These are phyloP conservation scores for Chaetomium globosum DNA, from an alignment of 2,329 filamentous ascomycete genomes.

Conservation along the genomic window DNA sequence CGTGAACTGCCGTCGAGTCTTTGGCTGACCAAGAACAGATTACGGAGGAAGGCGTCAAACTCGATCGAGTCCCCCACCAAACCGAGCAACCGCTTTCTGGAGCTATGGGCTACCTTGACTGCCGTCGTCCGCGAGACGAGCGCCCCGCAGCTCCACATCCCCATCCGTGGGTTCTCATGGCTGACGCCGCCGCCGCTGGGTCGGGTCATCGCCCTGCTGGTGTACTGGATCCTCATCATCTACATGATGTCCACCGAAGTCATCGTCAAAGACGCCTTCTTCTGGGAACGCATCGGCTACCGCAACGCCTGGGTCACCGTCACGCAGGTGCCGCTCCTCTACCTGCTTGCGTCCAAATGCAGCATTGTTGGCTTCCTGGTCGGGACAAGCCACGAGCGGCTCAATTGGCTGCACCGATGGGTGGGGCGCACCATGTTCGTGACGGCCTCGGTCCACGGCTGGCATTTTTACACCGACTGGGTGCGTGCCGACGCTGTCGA, in stretches of 20 bases:
- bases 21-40: constrained; percentile 42
- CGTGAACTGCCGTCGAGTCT: not conserved
- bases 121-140: constrained; percentile 59
- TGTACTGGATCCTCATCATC: constrained; percentile 62
- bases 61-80: constrained; percentile 56
- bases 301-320: constrained; percentile 69
- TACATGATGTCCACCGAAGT: constrained; percentile 59
- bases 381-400: constrained; percentile 66
- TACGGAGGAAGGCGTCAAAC: constrained; percentile 49
- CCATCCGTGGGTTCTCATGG: constrained; percentile 54
- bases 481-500: constrained; percentile 60
- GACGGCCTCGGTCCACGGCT: constrained; percentile 69
- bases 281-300: constrained; percentile 67
- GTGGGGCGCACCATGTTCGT: constrained; percentile 69
- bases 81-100: constrained; percentile 50
- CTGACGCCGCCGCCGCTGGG: constrained; percentile 61
- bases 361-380: constrained; percentile 62
- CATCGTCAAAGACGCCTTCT: constrained; percentile 56
- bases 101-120: constrained; percentile 61
- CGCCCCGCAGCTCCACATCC: constrained; percentile 58
- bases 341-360: constrained; percentile 62
- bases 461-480: constrained; percentile 69
- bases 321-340: constrained; percentile 66
- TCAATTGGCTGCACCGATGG: constrained; percentile 77
- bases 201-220: constrained; percentile 55